Base-by-base conservation (phyloP, 2,329 filamentous ascomycete species). In the Gnomoniopsis smithogilvyi region DNA sequence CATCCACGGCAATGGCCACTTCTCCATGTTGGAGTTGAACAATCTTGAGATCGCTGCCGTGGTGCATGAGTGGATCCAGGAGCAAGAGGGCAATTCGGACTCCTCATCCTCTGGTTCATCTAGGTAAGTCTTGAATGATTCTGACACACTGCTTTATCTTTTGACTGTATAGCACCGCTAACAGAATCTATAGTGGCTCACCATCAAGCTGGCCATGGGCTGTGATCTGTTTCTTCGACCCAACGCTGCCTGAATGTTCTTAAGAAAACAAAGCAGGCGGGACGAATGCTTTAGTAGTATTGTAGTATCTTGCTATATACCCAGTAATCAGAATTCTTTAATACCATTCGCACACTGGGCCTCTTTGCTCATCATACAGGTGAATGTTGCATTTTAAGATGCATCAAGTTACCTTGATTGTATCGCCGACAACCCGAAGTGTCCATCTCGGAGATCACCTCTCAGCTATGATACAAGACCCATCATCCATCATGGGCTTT, bases 1-100 rank as follows among this genome's bases (percentile, higher is more conserved):
- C 2, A 76, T 82, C 26, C 72, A 74, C 53, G 80, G 80, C 6
- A 82, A 83, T 65, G 79, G 76, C 6, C 80, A 83, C 66, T 76
- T 82, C 65, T 68, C 75, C 49, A 77, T 79, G 60, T 64, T 80
- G 64, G 78, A 80, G 68, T 73, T 73, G 69, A 80, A 80, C 58
- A 71, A 67, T 49, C n/a, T 51, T 19, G 59, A 60, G 22, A 53
- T 61, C n/a, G 54, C 59, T 15, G 59, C 54, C 8, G 54, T 61
- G n/a, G 54, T 61, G 59, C 30, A 61, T 8, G 59, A 48, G 26
- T 61, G 59, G 59, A 61, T 58, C 19, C 51, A 34, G 54, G 49
- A 43, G 34, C 24, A 41, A 14, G 54, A 61, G 51, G 49, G 30
- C 24, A 60, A 46, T 47, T 24, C 54, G 19, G 45, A 48, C 7